Percentiles rank a stretch among this genome's conserved stretches.
These are phyloP conservation scores for Neurospora sp. DNA, from an alignment of 2,329 filamentous ascomycete species.

Conservation along the genomic window DNA sequence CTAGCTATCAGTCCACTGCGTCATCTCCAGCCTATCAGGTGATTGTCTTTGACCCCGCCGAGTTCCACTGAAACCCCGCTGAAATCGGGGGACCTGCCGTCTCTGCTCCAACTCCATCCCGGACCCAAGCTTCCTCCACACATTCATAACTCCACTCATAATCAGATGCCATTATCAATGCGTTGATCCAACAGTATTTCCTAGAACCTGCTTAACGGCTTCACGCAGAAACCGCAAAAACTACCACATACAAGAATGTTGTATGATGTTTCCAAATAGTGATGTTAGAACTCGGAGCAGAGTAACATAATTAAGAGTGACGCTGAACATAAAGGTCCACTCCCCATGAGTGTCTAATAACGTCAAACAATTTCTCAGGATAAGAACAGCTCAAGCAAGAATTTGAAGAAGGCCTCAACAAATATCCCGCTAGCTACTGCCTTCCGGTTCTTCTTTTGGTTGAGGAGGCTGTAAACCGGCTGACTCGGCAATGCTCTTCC, in stretches of 20 bases:
- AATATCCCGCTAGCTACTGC: constrained; percentile 10
- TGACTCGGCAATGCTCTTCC: constrained; percentile 60
- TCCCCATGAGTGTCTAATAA: background rate
- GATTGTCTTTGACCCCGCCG: background rate
- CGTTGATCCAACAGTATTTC: background rate
- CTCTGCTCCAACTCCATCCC: background rate
- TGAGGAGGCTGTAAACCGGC: constrained; percentile 41
- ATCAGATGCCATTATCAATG: background rate
- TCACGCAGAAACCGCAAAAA: background rate
- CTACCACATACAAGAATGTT: background rate
- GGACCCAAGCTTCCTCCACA: background rate
- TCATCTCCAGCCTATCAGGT: background rate
- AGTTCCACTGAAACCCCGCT: background rate
- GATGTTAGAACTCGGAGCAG: background rate
- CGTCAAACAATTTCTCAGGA: background rate
- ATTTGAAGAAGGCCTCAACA: background rate
- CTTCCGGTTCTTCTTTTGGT: constrained; percentile 23
- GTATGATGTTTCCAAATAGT: background rate
- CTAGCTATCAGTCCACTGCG: background rate
- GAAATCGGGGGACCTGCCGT: background rate
- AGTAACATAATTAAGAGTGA: background rate
- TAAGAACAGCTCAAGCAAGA: background rate
- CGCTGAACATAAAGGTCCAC: background rate
- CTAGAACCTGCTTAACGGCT: background rate
- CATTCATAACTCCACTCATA: background rate